phyloP scores from a whole-genome alignment of 805 yeast genomes.

The Suhomyces vadensis region DNA sequence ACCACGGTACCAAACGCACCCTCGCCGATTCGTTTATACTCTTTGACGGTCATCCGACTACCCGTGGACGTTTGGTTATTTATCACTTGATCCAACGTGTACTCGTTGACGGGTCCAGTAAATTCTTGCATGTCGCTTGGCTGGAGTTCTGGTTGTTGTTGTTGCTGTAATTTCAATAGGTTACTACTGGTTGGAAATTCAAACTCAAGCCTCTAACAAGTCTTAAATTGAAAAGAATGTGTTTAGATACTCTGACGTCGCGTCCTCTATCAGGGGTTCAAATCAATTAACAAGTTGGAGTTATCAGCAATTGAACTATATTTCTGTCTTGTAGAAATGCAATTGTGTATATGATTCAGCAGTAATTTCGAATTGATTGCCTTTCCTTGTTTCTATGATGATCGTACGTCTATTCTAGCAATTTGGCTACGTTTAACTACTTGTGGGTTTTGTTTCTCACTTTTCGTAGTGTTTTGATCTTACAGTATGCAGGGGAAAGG shows the following conservation, averaged over 20 bases:
- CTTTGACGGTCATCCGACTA: slow-evolving; percentile 66
- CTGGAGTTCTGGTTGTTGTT: too few relatives aligned
- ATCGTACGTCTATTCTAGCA: background rate
- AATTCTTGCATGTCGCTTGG: slow-evolving; percentile 10
- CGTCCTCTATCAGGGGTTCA: slow-evolving; percentile 4
- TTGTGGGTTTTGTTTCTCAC: slow-evolving; percentile 2
- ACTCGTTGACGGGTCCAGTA: slow-evolving; percentile 26
- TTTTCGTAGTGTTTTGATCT: slow-evolving; percentile 4
- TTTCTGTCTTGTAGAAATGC: too few relatives aligned
- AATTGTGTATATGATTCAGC: background rate
- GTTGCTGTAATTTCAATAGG: too few relatives aligned
- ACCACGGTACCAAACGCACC: slow-evolving; percentile 88
- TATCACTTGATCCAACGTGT: slow-evolving; percentile 49
- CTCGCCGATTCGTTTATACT: slow-evolving; percentile 75
- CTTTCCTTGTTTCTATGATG: background rate
- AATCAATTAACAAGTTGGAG: background rate
- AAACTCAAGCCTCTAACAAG: too few relatives aligned
- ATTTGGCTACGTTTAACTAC: background rate
- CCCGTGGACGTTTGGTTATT: slow-evolving; percentile 55
- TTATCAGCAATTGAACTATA: background rate
- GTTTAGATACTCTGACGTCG: too few relatives aligned
- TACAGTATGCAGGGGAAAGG: slow-evolving; percentile 4
- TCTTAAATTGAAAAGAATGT: too few relatives aligned
- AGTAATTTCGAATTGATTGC: background rate
- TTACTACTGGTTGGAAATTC: too few relatives aligned